Base-by-base conservation (phyloP, 441 rosid genomes). In the Gossypium trilobum region DNA sequence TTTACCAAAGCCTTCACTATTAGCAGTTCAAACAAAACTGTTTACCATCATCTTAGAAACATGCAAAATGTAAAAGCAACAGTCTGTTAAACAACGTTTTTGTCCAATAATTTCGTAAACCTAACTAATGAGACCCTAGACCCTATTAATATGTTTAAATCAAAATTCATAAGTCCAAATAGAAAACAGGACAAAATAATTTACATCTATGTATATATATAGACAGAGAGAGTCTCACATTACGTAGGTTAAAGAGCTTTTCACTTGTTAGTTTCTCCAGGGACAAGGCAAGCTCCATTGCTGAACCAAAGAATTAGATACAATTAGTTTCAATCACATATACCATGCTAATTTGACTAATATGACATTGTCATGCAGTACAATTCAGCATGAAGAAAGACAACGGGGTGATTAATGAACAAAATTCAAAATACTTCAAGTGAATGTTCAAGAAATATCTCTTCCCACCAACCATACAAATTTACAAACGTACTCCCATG, bases 211-310 rank as follows among this genome's bases (percentile, higher is more conserved):
- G 6, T 50, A 50, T 14, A 51, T 51, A 51, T 51, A 29, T 9
- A 69, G 31, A 33, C 55, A 62, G 17, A 10, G 61, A 36, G 63
- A 31, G 54, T 36, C 82, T 79, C 81, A 87, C 94, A 61, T 63
- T 58, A 52, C 85, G 91, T 51, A 89, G 77, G 78, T 89, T 81
- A 44, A 87, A 72, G 70, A 89, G 91, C 85, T 89, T 89, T 64
- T 85, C 90, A 71, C 84, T 89, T 58, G 77, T 82, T 27, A 89
- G 82, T 79, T 89, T 89, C 88, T 89, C 91, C 81, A 89, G 61
- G 50, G 90, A 89, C 82, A 89, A 77, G 0, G 91, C 79, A 36
- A 88, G 83, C 83, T 88, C 92, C 92, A 88, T 86, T 13, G 90
- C 92, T 88, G 54, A 31, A 68, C 54, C 75, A 81, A 72, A 44